Conservation (phyloP, 23 red algal species). For the Chondrus crispus region DNA sequence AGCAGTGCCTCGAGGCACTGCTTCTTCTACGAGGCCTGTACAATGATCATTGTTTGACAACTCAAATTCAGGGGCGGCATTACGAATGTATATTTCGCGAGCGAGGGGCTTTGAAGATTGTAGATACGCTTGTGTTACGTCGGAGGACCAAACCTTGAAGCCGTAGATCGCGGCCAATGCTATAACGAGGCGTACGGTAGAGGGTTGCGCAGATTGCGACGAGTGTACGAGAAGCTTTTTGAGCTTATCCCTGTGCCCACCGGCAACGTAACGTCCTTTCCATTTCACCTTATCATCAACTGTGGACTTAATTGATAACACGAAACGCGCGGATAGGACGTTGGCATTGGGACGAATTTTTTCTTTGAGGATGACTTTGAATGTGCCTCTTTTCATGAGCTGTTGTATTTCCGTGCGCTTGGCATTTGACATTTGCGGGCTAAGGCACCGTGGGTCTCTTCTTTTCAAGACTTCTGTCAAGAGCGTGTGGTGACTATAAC, state of each 20-base stretch:
- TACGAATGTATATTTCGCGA: background rate
- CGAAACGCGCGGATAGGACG: background rate
- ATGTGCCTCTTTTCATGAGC: background rate
- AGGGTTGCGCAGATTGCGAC: background rate
- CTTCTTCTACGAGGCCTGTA: too few relatives aligned
- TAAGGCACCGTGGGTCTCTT: background rate
- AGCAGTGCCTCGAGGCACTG: too few relatives aligned
- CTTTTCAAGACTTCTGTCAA: background rate
- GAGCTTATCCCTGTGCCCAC: background rate
- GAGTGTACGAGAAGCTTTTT: background rate
- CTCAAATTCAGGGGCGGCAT: background rate
- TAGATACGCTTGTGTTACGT: background rate
- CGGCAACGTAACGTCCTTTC: conserved; percentile 8
- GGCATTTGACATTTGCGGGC: background rate
- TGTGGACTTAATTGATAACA: background rate
- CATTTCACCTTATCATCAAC: background rate
- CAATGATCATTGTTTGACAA: background rate
- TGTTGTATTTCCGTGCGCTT: background rate
- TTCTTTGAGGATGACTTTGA: conserved; percentile 5
- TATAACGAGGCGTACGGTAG: background rate
- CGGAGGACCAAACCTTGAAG: background rate
- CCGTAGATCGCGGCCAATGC: conserved; percentile 3
- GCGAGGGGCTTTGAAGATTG: background rate
- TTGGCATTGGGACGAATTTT: background rate
- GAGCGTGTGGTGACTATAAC: too few relatives aligned